phyloP scores from a whole-genome alignment of 768 basidiomycete species.

The Tulasnella sp. region DNA sequence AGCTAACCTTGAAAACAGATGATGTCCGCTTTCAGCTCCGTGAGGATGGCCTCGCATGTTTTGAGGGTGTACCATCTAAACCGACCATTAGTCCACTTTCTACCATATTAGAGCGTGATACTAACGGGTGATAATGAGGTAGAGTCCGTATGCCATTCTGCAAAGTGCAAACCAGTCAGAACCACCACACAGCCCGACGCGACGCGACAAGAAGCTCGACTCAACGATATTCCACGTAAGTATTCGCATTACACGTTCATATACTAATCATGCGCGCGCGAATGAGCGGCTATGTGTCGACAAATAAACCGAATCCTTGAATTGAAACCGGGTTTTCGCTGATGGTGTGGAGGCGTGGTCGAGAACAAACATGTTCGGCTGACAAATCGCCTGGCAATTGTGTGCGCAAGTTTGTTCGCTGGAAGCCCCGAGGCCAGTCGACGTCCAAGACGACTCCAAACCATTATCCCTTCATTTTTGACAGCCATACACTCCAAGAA shows the following conservation, averaged over 20 bases:
- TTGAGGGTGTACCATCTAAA: slow-evolving; percentile 77
- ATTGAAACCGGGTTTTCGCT: background rate
- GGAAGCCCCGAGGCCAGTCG: background rate
- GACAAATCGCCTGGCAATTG: background rate
- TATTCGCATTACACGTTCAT: slow-evolving; percentile 37
- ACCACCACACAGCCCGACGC: background rate
- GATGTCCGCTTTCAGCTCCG: slow-evolving; percentile 83
- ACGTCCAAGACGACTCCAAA: background rate
- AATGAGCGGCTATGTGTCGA: background rate
- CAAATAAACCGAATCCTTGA: background rate
- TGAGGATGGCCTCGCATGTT: slow-evolving; percentile 76
- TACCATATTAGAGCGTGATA: slow-evolving; percentile 14
- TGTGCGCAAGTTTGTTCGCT: background rate
- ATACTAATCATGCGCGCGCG: background rate
- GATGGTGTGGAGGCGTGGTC: background rate
- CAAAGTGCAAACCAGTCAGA: background rate
- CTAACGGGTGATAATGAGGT: slow-evolving; percentile 90
- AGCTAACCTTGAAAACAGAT: slow-evolving; percentile 90
- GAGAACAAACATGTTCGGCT: background rate
- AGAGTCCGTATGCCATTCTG: slow-evolving; percentile 87
- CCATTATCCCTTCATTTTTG: too few species aligned
- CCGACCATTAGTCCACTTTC: background rate
- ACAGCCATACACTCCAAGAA: too few species aligned
- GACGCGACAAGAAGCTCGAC: background rate
- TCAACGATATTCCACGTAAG: slow-evolving; percentile 35